phyloP scores from a whole-genome alignment of 2,329 filamentous ascomycete genomes.

The Pseudogymnoascus sp. region DNA sequence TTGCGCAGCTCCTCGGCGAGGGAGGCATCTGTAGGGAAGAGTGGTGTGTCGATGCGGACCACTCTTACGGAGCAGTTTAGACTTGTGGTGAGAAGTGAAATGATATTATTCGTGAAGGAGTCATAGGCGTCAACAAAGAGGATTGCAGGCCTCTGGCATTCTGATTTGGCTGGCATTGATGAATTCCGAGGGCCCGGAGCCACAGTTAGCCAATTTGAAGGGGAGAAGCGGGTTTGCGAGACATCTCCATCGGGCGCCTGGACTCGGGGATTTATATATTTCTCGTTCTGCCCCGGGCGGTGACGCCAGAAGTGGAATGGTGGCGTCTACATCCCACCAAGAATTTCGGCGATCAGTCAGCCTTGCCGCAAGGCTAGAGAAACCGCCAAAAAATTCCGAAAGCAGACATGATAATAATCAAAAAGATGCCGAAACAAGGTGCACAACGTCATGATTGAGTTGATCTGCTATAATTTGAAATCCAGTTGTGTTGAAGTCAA shows the following conservation, averaged over 20 bases:
- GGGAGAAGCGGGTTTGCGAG: background rate
- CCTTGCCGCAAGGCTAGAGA: constrained; percentile 3
- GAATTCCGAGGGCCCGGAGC: background rate
- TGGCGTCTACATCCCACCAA: constrained; percentile 5
- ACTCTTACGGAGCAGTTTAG: constrained; percentile 62
- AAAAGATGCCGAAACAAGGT: background rate
- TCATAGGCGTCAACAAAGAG: constrained; percentile 95
- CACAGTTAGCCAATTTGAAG: background rate
- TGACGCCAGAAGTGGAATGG: constrained; percentile 4
- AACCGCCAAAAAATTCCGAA: background rate
- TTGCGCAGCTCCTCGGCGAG: constrained; percentile 45
- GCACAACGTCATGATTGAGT: background rate
- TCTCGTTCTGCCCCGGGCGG: constrained; percentile 8
- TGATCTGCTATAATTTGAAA: background rate
- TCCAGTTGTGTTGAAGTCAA: background rate
- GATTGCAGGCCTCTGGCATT: constrained; percentile 38
- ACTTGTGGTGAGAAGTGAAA: constrained; percentile 66
- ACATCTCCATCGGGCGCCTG: background rate
- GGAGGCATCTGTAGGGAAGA: constrained; percentile 37
- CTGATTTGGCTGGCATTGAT: background rate
- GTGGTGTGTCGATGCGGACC: constrained; percentile 61
- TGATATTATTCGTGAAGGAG: constrained; percentile 93
- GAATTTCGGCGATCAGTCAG: constrained; percentile 1
- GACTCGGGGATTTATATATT: constrained; percentile 1
- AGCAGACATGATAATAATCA: background rate